phyloP scores from a whole-genome alignment of 768 basidiomycete genomes.

The Suillus subaureus region DNA sequence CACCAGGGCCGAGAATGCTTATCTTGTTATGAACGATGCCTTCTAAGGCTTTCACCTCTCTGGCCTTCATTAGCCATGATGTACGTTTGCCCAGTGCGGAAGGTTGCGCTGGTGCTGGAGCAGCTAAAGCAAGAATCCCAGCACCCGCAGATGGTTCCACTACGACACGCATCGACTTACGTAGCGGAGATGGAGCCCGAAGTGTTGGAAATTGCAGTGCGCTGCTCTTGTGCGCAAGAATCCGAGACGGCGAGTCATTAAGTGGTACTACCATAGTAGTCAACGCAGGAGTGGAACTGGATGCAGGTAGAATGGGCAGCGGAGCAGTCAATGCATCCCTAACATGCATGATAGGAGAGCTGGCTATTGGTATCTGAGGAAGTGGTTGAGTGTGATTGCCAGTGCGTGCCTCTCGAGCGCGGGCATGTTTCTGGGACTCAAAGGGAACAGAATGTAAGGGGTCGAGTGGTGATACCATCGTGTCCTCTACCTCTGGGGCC shows the following conservation, averaged over 20 bases:
- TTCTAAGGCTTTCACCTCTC: conserved; percentile 73
- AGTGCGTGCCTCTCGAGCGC: conserved; percentile 2
- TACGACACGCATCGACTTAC: conserved; percentile 61
- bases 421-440: conserved; percentile 33
- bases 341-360: conserved; percentile 12
- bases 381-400: conserved; percentile 23
- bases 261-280: conserved; percentile 37
- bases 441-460: conserved; percentile 43
- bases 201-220: conserved; percentile 58
- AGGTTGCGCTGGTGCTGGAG: conserved; percentile 25
- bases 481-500: conserved; percentile 20
- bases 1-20: conserved; percentile 14
- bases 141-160: conserved; percentile 45
- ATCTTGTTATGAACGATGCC: conserved; percentile 39
- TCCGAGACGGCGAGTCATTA: conserved; percentile 33
- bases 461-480: conserved; percentile 33
- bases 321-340: conserved; percentile 28
- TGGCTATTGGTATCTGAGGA: conserved; percentile 12
- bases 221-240: conserved; percentile 41
- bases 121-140: conserved; percentile 37
- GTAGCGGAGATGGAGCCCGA: conserved; percentile 67
- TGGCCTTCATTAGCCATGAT: conserved; percentile 80
- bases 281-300: conserved; percentile 10
- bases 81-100: conserved; percentile 63
- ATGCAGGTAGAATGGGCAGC: conserved; percentile 20